A percentile compares a stretch with the other conserved stretches of the same genome.
Conservation (phyloP, 2,329 filamentous ascomycete genomes). For the Pseudogymnoascus sp. region DNA sequence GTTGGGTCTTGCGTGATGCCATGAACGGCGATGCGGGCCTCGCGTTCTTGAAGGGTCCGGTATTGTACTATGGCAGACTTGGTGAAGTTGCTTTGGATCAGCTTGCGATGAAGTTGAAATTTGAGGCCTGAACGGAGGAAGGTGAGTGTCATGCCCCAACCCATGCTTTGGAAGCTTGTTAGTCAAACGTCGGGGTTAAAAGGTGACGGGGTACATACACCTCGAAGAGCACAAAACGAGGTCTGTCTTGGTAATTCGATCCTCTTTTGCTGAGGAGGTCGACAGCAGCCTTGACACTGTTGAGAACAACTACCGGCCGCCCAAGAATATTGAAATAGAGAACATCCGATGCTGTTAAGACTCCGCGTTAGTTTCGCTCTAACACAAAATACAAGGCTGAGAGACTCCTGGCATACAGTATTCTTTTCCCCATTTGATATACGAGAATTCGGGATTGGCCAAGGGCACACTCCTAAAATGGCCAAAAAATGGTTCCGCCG, state of each 20-base stretch:
- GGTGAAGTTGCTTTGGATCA: constrained; percentile 39
- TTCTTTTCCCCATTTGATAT: constrained; percentile 21
- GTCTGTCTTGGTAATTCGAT: constrained; percentile 38
- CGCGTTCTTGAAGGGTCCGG: constrained; percentile 27
- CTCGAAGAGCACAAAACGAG: constrained; percentile 32
- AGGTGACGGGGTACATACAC: constrained; percentile 6
- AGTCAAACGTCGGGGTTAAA: not conserved
- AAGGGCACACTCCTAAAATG: constrained; percentile 21
- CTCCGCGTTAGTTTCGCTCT: not conserved
- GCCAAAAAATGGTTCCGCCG: constrained; percentile 21
- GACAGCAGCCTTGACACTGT: constrained; percentile 35
- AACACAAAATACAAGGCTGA: constrained; percentile 11
- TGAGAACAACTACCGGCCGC: constrained; percentile 36
- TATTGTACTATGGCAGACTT: constrained; percentile 32
- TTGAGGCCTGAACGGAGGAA: constrained; percentile 37
- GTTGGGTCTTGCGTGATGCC: constrained; percentile 28
- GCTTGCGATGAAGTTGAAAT: constrained; percentile 38
- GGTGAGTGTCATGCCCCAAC: constrained; percentile 40
- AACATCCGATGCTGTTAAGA: constrained; percentile 14
- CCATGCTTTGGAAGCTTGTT: constrained; percentile 19
- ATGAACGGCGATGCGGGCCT: constrained; percentile 27
- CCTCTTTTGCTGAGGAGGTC: constrained; percentile 39
- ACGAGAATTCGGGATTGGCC: constrained; percentile 19
- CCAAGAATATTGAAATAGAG: constrained; percentile 17
- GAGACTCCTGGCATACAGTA: constrained; percentile 16